These are phyloP conservation scores for Tardiomyces blankii DNA, from an alignment of 1,139 yeast genomes.

Conservation along the genomic window DNA sequence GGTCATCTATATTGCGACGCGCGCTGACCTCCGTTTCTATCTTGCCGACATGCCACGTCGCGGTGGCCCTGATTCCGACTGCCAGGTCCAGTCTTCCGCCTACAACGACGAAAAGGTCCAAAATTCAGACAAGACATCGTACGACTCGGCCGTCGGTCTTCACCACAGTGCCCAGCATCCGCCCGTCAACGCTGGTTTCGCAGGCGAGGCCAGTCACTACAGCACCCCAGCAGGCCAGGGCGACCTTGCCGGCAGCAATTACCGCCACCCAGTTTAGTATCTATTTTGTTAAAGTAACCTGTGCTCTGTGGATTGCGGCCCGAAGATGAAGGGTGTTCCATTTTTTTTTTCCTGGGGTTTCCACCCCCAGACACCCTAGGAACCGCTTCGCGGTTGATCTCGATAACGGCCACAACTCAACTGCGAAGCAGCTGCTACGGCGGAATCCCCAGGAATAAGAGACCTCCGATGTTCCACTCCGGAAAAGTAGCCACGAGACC, in stretches of 20 bases:
- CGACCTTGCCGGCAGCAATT: not conserved
- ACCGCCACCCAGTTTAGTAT: not conserved
- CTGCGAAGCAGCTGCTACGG: too few species aligned
- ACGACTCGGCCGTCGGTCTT: not conserved
- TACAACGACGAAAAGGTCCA: not conserved
- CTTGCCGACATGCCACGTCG: slow-evolving; percentile 45
- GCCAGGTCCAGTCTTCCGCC: not conserved
- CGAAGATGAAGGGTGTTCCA: too few species aligned
- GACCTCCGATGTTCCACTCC: too few species aligned
- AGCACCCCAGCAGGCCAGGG: not conserved
- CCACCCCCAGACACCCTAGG: too few species aligned
- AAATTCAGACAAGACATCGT: not conserved
- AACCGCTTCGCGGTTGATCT: too few species aligned
- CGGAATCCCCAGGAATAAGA: too few species aligned
- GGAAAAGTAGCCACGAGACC: too few species aligned
- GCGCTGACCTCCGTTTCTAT: slow-evolving; percentile 69
- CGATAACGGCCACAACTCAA: too few species aligned
- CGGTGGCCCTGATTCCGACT: not conserved
- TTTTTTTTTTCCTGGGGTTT: too few species aligned
- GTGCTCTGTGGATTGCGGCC: too few species aligned
- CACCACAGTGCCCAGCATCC: not conserved
- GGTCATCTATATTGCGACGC: slow-evolving; percentile 43
- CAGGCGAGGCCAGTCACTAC: not conserved
- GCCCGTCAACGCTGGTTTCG: not conserved
- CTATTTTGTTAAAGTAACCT: too few species aligned